A percentile compares a stretch with the other conserved stretches of the same genome.
Evolutionary conservation across 352 stramenopile genomes (phyloP).

Genomic region (Pythium scleroteichum): DNA sequence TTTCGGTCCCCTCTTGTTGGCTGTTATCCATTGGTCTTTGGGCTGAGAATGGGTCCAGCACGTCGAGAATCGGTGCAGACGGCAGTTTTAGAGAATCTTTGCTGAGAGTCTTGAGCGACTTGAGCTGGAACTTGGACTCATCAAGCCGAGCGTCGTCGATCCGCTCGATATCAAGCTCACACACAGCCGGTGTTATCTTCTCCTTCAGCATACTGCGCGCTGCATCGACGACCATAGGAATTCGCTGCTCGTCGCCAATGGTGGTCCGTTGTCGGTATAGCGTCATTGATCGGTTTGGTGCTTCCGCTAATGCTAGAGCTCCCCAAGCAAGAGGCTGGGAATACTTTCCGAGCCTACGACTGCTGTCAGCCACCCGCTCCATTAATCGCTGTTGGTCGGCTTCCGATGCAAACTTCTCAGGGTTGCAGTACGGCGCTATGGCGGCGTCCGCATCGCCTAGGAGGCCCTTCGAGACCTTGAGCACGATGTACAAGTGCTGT

Average conservation of each 20-base stretch:
- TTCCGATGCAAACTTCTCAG: constrained; percentile 52
- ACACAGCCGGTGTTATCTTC: constrained; percentile 47
- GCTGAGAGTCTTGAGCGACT: constrained; percentile 21
- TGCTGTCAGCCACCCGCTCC: constrained; percentile 49
- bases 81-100: constrained; percentile 21
- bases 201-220: constrained; percentile 62
- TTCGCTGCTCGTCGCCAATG: constrained; percentile 61
- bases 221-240: constrained; percentile 52
- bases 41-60: constrained; percentile 22
- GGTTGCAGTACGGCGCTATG: constrained; percentile 56
- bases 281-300: constrained; percentile 47
- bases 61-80: constrained; percentile 13
- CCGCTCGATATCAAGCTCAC: constrained; percentile 58
- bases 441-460: constrained; percentile 54
- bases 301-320: constrained; percentile 45
- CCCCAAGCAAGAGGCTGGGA: constrained; percentile 66
- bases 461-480: constrained; percentile 71
- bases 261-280: constrained; percentile 61
- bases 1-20: neutral
- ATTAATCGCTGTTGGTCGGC: constrained; percentile 58
- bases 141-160: constrained; percentile 43
- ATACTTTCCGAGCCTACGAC: constrained; percentile 49
- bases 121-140: constrained; percentile 42
- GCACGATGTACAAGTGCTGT: constrained; percentile 56
- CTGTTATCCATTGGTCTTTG: neutral